Percentiles rank a stretch among this genome's conserved stretches.
phyloP scores from a whole-genome alignment of 2,329 filamentous ascomycete genomes.

The Penicillium sp. region DNA sequence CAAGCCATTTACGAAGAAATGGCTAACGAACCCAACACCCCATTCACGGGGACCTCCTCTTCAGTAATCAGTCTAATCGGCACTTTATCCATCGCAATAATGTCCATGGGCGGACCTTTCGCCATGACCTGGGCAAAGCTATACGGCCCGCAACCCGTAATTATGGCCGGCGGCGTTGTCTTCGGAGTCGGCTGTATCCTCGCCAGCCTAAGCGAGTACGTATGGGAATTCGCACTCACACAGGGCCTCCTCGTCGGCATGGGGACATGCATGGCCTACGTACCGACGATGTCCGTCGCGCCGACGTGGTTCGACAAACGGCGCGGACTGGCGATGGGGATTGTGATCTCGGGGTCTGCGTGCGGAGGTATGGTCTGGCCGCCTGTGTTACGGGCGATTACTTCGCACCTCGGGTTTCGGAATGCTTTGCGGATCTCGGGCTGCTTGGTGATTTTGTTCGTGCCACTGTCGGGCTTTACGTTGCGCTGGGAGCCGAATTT shows the following conservation, averaged over 20 bases:
- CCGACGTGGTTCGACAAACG: conserved; percentile 41
- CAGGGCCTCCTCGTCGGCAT: conserved; percentile 42
- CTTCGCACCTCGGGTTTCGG: conserved; percentile 37
- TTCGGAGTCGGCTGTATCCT: conserved; percentile 36
- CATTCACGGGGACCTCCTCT: conserved; percentile 36
- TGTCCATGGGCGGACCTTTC: conserved; percentile 40
- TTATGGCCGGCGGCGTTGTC: conserved; percentile 34
- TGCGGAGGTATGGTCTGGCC: conserved; percentile 43
- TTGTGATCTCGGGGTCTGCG: conserved; percentile 41
- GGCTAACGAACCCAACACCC: conserved; percentile 23
- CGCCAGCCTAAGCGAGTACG: conserved; percentile 32
- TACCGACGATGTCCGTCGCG: conserved; percentile 39
- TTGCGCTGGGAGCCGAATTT: conserved; percentile 34
- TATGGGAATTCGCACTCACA: conserved; percentile 36
- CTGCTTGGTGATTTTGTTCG: conserved; percentile 30
- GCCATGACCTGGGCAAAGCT: conserved; percentile 37
- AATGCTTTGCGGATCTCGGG: conserved; percentile 38
- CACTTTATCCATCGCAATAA: conserved; percentile 37
- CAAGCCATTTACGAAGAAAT: conserved; percentile 42
- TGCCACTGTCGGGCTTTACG: conserved; percentile 25
- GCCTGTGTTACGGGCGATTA: conserved; percentile 33
- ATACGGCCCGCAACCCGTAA: conserved; percentile 33
- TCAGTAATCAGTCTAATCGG: conserved; percentile 42
- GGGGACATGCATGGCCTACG: conserved; percentile 40
- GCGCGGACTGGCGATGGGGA: conserved; percentile 41